Evolutionary conservation across 140 eudicot genomes (phyloP).

Genomic region (Flaveria floridana): DNA sequence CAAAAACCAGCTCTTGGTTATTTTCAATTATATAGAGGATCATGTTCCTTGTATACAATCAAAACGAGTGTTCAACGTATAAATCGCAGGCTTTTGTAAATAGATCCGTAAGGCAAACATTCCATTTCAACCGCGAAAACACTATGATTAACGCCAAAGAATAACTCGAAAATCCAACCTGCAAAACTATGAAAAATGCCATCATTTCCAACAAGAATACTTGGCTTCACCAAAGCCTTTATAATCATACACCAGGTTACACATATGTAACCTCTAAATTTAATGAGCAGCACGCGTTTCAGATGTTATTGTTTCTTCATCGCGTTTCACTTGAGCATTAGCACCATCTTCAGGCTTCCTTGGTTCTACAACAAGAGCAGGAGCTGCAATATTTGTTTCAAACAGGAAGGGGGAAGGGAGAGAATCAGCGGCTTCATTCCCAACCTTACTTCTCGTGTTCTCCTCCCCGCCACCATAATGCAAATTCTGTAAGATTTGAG

Average conservation of each 20-base stretch:
- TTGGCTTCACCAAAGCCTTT: background rate
- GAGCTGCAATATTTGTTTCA: conserved; percentile 28
- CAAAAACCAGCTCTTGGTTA: conserved; percentile 22
- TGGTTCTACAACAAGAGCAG: conserved; percentile 22
- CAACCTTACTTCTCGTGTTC: conserved; percentile 41
- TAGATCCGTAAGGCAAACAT: background rate
- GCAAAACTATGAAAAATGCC: conserved; percentile 21
- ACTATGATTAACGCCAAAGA: conserved; percentile 10
- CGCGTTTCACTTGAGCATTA: conserved; percentile 34
- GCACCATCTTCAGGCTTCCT: conserved; percentile 32
- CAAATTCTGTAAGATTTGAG: conserved; percentile 63
- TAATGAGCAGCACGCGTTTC: conserved; percentile 28
- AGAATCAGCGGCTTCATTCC: conserved; percentile 28
- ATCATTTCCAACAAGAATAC: background rate
- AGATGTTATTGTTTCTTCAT: conserved; percentile 32
- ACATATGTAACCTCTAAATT: conserved; percentile 34
- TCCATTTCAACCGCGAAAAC: conserved; percentile 17
- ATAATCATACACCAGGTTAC: conserved; percentile 2
- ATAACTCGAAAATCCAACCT: conserved; percentile 33
- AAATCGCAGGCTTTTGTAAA: conserved; percentile 9
- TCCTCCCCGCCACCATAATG: conserved; percentile 47
- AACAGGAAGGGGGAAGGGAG: conserved; percentile 37
- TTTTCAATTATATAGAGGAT: conserved; percentile 9
- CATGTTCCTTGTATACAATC: conserved; percentile 5
- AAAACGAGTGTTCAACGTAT: conserved; percentile 7